These are phyloP conservation scores for Fusarium camptoceras DNA, from an alignment of 2,329 filamentous ascomycete species.

Conservation along the genomic window DNA sequence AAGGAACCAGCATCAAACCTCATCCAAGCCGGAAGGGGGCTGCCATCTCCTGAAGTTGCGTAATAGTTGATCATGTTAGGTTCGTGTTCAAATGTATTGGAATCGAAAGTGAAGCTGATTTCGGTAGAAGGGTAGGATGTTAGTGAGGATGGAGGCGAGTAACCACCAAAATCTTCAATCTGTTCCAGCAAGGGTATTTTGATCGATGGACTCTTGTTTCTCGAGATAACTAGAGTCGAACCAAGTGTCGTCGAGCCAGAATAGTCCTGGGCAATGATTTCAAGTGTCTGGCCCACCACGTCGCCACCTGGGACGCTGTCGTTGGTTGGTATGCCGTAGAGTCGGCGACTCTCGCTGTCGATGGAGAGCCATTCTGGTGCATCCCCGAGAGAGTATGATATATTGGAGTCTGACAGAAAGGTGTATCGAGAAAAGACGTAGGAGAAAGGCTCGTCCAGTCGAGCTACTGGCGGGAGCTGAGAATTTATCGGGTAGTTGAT, in stretches of 20 bases:
- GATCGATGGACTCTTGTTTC: slow-evolving; percentile 64
- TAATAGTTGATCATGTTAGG: slow-evolving; percentile 74
- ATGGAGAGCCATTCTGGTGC: slow-evolving; percentile 81
- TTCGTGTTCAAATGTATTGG: slow-evolving; percentile 72
- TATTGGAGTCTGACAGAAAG: slow-evolving; percentile 72
- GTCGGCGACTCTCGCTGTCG: slow-evolving; percentile 70
- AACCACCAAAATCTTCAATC: slow-evolving; percentile 67
- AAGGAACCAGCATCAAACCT: slow-evolving; percentile 74
- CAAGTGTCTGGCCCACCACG: slow-evolving; percentile 70
- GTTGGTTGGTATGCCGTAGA: slow-evolving; percentile 76
- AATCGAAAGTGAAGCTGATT: slow-evolving; percentile 66
- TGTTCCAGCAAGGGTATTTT: slow-evolving; percentile 68
- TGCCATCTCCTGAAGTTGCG: slow-evolving; percentile 79
- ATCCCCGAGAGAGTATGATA: slow-evolving; percentile 74
- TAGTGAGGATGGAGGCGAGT: slow-evolving; percentile 70
- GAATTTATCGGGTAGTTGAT: slow-evolving; percentile 81
- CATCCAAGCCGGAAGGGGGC: slow-evolving; percentile 88
- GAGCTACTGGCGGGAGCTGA: slow-evolving; percentile 83
- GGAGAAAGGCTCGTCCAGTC: slow-evolving; percentile 73
- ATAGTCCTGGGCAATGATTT: slow-evolving; percentile 75
- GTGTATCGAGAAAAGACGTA: slow-evolving; percentile 80
- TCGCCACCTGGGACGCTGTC: slow-evolving; percentile 61
- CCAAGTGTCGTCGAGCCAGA: slow-evolving; percentile 72
- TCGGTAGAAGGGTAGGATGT: slow-evolving; percentile 64
- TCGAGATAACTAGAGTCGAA: slow-evolving; percentile 77